These are phyloP conservation scores for Grigorovia humatica DNA, from an alignment of 805 yeast genomes.

Conservation along the genomic window DNA sequence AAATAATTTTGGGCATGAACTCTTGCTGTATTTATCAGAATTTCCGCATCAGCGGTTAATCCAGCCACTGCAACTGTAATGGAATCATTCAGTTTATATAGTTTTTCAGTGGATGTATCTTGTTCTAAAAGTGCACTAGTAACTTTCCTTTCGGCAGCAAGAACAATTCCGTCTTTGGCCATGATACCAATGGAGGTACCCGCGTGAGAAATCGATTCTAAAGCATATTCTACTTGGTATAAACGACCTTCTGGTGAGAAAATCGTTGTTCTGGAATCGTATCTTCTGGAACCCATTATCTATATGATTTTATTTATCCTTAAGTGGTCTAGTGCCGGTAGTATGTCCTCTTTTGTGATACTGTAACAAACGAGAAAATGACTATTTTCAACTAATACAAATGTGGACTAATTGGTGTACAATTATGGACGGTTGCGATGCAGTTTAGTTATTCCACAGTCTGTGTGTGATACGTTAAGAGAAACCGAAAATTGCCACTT, in stretches of 20 bases:
- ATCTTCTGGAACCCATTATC: constrained; percentile 77
- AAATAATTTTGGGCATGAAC: constrained; percentile 74
- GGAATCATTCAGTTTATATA: constrained; percentile 74
- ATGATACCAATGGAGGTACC: constrained; percentile 95
- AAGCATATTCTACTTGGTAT: constrained; percentile 94
- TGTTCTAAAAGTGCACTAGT: constrained; percentile 88
- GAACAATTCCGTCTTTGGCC: constrained; percentile 77
- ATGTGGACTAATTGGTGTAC: too few species aligned
- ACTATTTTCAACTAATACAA: too few species aligned
- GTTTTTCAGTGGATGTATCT: constrained; percentile 86
- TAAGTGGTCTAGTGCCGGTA: too few species aligned
- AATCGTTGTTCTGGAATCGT: constrained; percentile 97
- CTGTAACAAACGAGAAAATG: too few species aligned
- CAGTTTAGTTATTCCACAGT: too few species aligned
- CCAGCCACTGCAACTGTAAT: constrained; percentile 96
- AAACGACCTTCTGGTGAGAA: constrained; percentile 98
- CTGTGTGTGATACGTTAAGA: too few species aligned
- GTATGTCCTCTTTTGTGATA: too few species aligned
- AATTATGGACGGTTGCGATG: too few species aligned
- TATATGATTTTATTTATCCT: not conserved
- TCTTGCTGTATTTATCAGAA: constrained; percentile 81
- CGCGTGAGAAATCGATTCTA: constrained; percentile 94
- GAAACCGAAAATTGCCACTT: too few species aligned
- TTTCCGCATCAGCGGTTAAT: constrained; percentile 92
- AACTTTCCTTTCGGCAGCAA: constrained; percentile 94